Percentiles rank a stretch among this genome's conserved stretches.
Evolutionary conservation across 2,329 filamentous ascomycete species (phyloP).

Genomic region (Fusarium transvaalense): DNA sequence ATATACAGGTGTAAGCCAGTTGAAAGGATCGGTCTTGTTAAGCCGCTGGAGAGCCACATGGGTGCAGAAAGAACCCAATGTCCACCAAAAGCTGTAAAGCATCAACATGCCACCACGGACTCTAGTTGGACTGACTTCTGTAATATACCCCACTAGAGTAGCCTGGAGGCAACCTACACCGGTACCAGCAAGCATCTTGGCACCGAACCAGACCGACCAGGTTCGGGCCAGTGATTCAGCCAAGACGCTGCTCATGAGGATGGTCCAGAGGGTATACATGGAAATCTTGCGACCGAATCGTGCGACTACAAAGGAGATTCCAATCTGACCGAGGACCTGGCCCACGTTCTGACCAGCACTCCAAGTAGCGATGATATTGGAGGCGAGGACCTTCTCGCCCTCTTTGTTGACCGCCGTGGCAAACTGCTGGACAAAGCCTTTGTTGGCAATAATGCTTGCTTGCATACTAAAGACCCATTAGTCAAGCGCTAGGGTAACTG

Average conservation of each 20-base stretch:
- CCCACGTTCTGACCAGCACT: constrained; percentile 56
- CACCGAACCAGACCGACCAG: constrained; percentile 58
- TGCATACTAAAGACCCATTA: constrained; percentile 18
- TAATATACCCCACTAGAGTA: constrained; percentile 57
- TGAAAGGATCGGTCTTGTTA: constrained; percentile 46
- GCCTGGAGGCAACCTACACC: constrained; percentile 59
- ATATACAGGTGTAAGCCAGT: constrained; percentile 58
- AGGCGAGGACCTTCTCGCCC: constrained; percentile 50
- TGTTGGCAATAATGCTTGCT: constrained; percentile 34
- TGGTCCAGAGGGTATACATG: constrained; percentile 50
- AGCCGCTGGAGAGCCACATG: constrained; percentile 57
- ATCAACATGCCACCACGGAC: constrained; percentile 57
- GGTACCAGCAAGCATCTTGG: constrained; percentile 52
- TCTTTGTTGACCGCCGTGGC: constrained; percentile 25
- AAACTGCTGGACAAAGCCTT: constrained; percentile 29
- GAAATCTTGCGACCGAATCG: constrained; percentile 51
- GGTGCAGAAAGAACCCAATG: constrained; percentile 58
- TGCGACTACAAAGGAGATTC: constrained; percentile 45
- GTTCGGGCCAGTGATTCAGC: constrained; percentile 53
- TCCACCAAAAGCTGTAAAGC: constrained; percentile 60
- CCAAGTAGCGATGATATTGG: constrained; percentile 55
- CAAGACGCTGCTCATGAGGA: constrained; percentile 53
- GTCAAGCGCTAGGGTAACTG: background rate
- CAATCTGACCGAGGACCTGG: constrained; percentile 56
- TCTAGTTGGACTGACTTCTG: constrained; percentile 57